Conservation (phyloP, 2,329 filamentous ascomycete genomes). For the Aaosphaeria arxii region DNA sequence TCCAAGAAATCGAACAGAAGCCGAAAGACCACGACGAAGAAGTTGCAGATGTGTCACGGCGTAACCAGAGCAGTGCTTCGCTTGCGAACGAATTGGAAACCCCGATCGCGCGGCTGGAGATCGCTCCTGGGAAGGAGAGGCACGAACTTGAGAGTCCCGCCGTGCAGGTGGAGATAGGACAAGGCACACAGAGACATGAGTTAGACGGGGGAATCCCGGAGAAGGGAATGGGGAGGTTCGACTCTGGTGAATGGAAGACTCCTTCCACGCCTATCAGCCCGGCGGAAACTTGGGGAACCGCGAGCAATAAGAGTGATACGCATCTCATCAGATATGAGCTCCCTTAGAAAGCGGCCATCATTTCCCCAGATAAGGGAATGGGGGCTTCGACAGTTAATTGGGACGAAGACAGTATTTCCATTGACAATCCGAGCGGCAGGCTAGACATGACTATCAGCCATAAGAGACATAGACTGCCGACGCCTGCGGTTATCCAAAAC, state of each 20-base stretch:
- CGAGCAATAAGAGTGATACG: slow-evolving; percentile 1
- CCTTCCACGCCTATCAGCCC: slow-evolving; percentile 2
- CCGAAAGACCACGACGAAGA: not conserved
- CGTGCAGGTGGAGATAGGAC: slow-evolving; percentile 4
- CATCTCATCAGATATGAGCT: slow-evolving; percentile 5
- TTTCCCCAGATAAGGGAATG: too few relatives aligned
- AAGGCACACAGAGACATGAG: slow-evolving; percentile 3
- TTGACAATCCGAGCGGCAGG: too few relatives aligned
- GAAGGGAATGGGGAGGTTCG: slow-evolving; percentile 4
- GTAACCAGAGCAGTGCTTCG: slow-evolving; percentile 2
- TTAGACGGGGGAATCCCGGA: slow-evolving; percentile 1
- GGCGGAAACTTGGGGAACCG: slow-evolving; percentile 1
- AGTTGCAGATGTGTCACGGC: not conserved
- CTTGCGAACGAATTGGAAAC: slow-evolving; percentile 10
- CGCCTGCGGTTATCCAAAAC: too few relatives aligned
- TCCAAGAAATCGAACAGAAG: slow-evolving; percentile 8
- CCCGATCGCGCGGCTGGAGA: slow-evolving; percentile 5
- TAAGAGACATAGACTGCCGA: too few relatives aligned
- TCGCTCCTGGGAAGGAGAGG: slow-evolving; percentile 1
- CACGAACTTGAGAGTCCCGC: slow-evolving; percentile 6
- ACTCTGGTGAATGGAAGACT: slow-evolving; percentile 1
- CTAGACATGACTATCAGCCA: too few relatives aligned
- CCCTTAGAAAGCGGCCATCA: not conserved
- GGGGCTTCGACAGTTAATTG: too few relatives aligned
- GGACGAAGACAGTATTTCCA: too few relatives aligned